Percentiles rank a stretch among this genome's conserved stretches.
phyloP scores from a whole-genome alignment of 495 filamentous ascomycete species.

The Neurospora sp. region DNA sequence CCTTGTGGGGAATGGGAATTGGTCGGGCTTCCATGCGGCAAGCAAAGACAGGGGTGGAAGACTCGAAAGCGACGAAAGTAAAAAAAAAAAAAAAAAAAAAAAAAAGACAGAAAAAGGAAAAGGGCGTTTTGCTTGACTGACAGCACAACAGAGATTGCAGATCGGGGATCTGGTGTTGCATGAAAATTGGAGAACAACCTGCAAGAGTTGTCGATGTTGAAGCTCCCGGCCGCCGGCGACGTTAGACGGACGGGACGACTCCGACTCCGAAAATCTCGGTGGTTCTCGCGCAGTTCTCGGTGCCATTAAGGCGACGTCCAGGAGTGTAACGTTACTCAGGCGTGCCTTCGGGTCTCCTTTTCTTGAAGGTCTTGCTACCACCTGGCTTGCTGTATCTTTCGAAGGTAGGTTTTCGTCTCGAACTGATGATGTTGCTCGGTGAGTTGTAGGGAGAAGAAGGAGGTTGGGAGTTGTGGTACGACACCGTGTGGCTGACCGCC shows the following conservation, averaged over 20 bases:
- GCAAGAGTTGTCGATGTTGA: not conserved
- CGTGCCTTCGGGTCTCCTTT: not conserved
- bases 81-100: not conserved
- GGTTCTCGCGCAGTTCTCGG: not conserved
- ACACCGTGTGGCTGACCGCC: not conserved
- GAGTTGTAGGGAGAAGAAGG: not conserved
- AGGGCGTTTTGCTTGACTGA: not conserved
- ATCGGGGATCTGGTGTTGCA: not conserved
- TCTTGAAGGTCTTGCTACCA: not conserved
- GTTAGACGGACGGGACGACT: not conserved
- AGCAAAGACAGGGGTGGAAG: not conserved
- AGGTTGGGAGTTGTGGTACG: not conserved
- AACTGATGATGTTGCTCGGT: not conserved
- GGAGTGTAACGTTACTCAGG: not conserved
- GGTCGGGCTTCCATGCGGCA: not conserved
- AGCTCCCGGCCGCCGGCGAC: not conserved
- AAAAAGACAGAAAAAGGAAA: not conserved
- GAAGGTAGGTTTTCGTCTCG: not conserved
- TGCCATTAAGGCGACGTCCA: not conserved
- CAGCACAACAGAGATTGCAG: not conserved
- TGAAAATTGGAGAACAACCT: not conserved
- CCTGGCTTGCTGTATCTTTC: not conserved
- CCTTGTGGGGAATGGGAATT: not conserved
- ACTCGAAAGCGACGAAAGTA: not conserved
- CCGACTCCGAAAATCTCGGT: not conserved